These are phyloP conservation scores for Thuja plicata DNA, from an alignment of 83 land plant species.

Conservation along the genomic window DNA sequence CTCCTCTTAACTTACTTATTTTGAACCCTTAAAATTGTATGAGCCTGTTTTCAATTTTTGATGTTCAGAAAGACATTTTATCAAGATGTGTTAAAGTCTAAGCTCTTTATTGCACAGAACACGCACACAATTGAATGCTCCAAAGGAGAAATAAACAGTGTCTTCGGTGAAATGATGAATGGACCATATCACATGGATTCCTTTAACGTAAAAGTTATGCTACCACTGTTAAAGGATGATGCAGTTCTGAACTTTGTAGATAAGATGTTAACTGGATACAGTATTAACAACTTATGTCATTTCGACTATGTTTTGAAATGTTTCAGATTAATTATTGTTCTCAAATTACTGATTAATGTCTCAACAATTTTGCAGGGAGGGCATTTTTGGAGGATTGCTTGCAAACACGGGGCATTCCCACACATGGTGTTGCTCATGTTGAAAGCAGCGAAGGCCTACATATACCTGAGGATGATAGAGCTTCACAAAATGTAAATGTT, in stretches of 20 bases:
- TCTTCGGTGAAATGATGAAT: background rate
- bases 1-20: background rate
- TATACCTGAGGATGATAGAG: background rate
- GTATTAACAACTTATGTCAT: background rate
- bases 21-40: background rate
- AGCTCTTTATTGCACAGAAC: background rate
- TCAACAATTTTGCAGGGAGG: slow-evolving; percentile 38
- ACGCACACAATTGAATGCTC: background rate
- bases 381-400: slow-evolving; percentile 47
- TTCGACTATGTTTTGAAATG: background rate
- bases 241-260: background rate
- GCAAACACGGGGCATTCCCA: slow-evolving; percentile 1
- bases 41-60: background rate
- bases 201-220: background rate
- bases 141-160: background rate
- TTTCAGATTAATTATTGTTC: background rate
- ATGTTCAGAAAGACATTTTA: background rate
- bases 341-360: background rate
- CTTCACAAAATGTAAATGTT: slow-evolving; percentile 46
- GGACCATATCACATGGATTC: background rate
- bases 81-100: background rate
- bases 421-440: background rate
- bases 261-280: background rate
- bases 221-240: background rate
- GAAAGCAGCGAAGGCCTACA: slow-evolving; percentile 3